A percentile compares a stretch with the other conserved stretches of the same genome.
Conservation (phyloP, 176 grass and related monocot genomes). For the Leersia perrieri region DNA sequence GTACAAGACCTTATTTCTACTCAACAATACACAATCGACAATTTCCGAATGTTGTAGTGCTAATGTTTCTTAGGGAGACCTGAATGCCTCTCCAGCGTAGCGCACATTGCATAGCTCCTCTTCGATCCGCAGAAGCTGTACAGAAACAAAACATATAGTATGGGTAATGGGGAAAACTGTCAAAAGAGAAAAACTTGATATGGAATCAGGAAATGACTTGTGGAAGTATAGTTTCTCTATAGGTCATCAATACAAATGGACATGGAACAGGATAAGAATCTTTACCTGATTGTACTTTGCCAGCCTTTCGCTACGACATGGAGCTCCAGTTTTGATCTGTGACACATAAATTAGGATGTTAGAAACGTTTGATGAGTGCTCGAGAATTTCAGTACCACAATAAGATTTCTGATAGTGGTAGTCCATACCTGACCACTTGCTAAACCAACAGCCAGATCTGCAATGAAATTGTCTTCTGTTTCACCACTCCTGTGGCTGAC, state of each 20-base stretch:
- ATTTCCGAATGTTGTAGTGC: neutral
- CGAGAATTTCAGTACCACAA: neutral
- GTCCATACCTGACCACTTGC: constrained; percentile 84
- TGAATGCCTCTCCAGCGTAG: constrained; percentile 82
- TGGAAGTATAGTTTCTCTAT: neutral
- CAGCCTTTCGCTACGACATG: constrained; percentile 83
- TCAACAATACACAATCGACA: neutral
- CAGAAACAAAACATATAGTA: neutral
- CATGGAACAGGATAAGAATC: neutral
- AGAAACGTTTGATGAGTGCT: neutral
- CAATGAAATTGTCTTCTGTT: constrained; percentile 97
- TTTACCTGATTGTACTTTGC: constrained; percentile 97
- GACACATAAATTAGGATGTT: neutral
- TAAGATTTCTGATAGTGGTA: neutral
- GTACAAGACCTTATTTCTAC: constrained; percentile 54
- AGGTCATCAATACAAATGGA: neutral
- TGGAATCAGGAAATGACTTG: neutral
- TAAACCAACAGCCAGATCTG: constrained; percentile 89
- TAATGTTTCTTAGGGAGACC: constrained; percentile 52
- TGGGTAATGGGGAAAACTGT: neutral
- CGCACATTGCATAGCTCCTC: constrained; percentile 87
- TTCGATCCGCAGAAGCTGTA: constrained; percentile 82
- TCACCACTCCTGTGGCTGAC: constrained; percentile 97
- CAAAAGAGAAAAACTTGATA: neutral
- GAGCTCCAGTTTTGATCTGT: constrained; percentile 98